Evolutionary conservation across 768 basidiomycete species (phyloP).

Genomic region (Lyophyllum decastes): DNA sequence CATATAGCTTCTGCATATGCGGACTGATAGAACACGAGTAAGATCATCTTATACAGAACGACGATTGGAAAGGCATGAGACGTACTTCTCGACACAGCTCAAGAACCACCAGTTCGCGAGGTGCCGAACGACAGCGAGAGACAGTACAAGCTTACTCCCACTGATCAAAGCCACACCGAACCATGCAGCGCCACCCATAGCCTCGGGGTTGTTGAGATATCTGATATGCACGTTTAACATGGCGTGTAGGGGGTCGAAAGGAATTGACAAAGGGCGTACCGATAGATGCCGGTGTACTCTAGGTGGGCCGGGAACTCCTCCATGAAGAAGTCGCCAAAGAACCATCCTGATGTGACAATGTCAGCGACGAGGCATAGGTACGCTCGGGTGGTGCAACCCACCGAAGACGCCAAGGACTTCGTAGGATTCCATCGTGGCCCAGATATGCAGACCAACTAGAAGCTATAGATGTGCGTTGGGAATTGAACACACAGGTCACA

Average conservation of each 20-base stretch:
- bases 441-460: slow-evolving; percentile 84
- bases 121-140: slow-evolving; percentile 82
- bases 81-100: slow-evolving; percentile 86
- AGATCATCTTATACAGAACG: slow-evolving; percentile 3
- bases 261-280: slow-evolving; percentile 43
- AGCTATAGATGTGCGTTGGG: slow-evolving; percentile 56
- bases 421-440: slow-evolving; percentile 89
- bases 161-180: slow-evolving; percentile 92
- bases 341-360: slow-evolving; percentile 72
- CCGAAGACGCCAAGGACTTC: slow-evolving; percentile 95
- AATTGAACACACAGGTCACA: slow-evolving; percentile 8
- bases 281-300: slow-evolving; percentile 96
- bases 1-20: slow-evolving; percentile 98
- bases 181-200: slow-evolving; percentile 95
- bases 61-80: slow-evolving; percentile 7
- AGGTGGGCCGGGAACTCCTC: slow-evolving; percentile 88
- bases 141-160: slow-evolving; percentile 87
- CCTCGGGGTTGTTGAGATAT: slow-evolving; percentile 93
- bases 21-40: slow-evolving; percentile 53
- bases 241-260: background rate
- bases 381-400: slow-evolving; percentile 30
- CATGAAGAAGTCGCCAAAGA: slow-evolving; percentile 97
- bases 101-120: slow-evolving; percentile 97
- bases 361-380: background rate
- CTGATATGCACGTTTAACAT: slow-evolving; percentile 34